Evolutionary conservation across 352 stramenopile genomes (phyloP).

Genomic region (Globisporangium heterothallicum): DNA sequence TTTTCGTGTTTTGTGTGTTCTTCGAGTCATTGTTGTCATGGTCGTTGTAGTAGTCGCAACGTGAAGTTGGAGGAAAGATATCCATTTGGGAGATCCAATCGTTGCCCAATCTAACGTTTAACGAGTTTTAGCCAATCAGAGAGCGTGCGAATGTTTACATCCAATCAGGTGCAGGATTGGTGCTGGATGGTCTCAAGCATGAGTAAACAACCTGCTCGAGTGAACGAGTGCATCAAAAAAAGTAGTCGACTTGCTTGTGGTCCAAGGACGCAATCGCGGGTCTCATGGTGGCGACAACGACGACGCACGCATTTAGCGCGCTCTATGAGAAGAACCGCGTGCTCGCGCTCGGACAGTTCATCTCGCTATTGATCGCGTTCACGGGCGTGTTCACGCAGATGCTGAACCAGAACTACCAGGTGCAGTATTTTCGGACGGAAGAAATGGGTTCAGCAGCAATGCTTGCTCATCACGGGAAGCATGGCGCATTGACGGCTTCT

Average conservation of each 20-base stretch:
- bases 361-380: slow-evolving; percentile 84
- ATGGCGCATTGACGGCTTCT: too few relatives aligned
- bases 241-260: too few relatives aligned
- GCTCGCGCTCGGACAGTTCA: slow-evolving; percentile 79
- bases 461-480: too few relatives aligned
- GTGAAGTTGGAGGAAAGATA: too few relatives aligned
- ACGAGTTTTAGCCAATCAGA: not conserved
- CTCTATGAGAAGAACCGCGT: slow-evolving; percentile 49
- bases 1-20: not conserved
- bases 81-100: too few relatives aligned
- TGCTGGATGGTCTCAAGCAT: not conserved
- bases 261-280: too few relatives aligned
- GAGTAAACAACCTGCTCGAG: too few relatives aligned
- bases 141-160: not conserved
- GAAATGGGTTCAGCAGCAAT: slow-evolving; percentile 9
- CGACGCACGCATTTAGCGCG: slow-evolving; percentile 1
- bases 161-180: not conserved
- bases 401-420: slow-evolving; percentile 75
- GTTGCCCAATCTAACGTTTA: not conserved
- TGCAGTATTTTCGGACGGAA: slow-evolving; percentile 18
- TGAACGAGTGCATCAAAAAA: too few relatives aligned
- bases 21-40: too few relatives aligned
- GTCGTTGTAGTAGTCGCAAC: too few relatives aligned
- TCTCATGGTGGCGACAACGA: not conserved
- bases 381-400: slow-evolving; percentile 85